Conservation (phyloP, 225 moss, liverwort and hornwort species). For the Lunularia cruciata region DNA sequence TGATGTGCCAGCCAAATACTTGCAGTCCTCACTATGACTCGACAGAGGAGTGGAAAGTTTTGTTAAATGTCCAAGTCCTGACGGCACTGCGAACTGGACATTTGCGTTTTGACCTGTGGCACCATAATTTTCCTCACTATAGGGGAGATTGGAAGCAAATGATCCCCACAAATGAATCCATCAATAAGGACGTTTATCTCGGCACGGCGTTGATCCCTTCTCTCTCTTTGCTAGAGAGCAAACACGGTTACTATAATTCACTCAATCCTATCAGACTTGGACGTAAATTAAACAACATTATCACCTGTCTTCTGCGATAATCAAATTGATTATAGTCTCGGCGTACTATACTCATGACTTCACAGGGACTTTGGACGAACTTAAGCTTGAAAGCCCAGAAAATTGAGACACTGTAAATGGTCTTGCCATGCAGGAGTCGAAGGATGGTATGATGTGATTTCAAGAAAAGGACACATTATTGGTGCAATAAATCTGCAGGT, state of each 20-base stretch:
- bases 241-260: slow-evolving; percentile 20
- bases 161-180: slow-evolving; percentile 15
- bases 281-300: background rate
- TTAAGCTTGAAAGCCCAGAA: no score
- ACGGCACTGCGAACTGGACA: slow-evolving; percentile 28
- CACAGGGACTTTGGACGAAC: background rate
- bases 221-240: slow-evolving; percentile 22
- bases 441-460: slow-evolving; percentile 36
- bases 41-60: slow-evolving; percentile 22
- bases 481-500: slow-evolving; percentile 34
- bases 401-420: no score
- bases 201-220: slow-evolving; percentile 30
- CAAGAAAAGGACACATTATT: slow-evolving; percentile 27
- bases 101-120: slow-evolving; percentile 42
- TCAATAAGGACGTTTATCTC: slow-evolving; percentile 26
- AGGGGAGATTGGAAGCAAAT: slow-evolving; percentile 20
- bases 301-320: background rate
- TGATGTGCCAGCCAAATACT: slow-evolving; percentile 26
- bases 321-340: background rate
- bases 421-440: slow-evolving; percentile 28
- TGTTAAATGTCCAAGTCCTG: slow-evolving; percentile 24
- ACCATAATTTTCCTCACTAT: slow-evolving; percentile 17
- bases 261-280: background rate
- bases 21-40: slow-evolving; percentile 25
- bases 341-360: background rate